Base-by-base conservation (phyloP, 139 green algal genomes). In the Monoraphidium neglectum region DNA sequence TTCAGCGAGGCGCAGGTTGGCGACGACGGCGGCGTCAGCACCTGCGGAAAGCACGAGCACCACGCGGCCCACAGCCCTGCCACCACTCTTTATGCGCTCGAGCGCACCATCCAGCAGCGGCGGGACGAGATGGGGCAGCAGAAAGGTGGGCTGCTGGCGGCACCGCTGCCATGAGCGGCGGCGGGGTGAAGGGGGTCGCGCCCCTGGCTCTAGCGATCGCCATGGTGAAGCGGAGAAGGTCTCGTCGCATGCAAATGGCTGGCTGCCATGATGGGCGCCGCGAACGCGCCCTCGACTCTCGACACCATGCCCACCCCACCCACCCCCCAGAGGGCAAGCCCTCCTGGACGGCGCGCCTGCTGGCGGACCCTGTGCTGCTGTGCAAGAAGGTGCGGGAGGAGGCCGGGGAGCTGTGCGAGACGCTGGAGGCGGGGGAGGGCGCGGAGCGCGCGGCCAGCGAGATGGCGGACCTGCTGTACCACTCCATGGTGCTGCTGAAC, bases 401-500 rank as follows among this genome's bases (percentile, higher is more conserved):
- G 79, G 96, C 95, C 30, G 92, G 87, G 0, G 96, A 99, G 90
- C 91, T 99, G 66, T 98, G 96, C 79, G 62, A 96, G 73, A 97
- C 95, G 21, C 80, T 94, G 70, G 92, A 97, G 80, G 59, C 87
- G 13, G 57, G 86, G 18, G 96, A 99, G 80, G 95, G 95, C 15
- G 81, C 83, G 37, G 91, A 98, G 77, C 72, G 95, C 0, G 84
- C 92, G 0, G 94, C 92, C 10, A 96, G 87, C 23, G 96, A 99
- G 79, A 90, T 91, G 77, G 96, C 96, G 4, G 96, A 99, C 86
- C 86, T 99, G 73, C 81, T 99, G 37, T 99, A 99, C 84, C 96
- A 99, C 79, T 85, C 92, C 40, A 94, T 99, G 87, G 96, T 99
- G 43, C 84, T 99, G 60, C 79, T 96, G 1, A 94, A 95, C 75